Evolutionary conservation across 202 grass and related monocot genomes (phyloP), one percentile per base, ranked within the genome.

Genomic region (Digitaria exilis): DNA sequence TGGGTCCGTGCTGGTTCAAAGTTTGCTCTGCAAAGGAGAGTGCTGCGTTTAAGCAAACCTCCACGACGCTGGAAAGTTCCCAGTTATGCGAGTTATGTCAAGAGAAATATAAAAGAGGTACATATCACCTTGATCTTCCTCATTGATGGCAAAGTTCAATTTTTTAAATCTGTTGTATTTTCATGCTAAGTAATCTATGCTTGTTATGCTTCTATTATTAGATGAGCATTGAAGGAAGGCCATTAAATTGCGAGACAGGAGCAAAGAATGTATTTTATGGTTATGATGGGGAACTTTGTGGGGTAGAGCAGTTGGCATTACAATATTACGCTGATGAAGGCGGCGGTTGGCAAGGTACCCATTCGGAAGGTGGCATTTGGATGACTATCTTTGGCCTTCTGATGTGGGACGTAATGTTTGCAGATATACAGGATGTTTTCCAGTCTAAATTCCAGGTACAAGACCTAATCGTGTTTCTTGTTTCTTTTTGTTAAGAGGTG

Each of bases 331-430:
- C 93, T 66, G 84, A 86, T 19, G 93, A 93, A 87, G 92, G 89
- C n/a, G 95, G 95, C 22, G 87, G 89, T 50, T 98, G 96, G 96
- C 85, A 55, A 81, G 96, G 96, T 75, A 82, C 87, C 83, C 96
- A 96, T 86, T 93, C 91, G 44, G 96, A 98, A 90, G 90, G 91
- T 80, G 89, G 89, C 30, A 90, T 98, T 85, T 98, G 96, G 96
- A 92, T 95, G 93, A 95, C 89, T 28, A 84, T 98, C 62, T 98
- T 93, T 90, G 91, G 92, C 52, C 87, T 98, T 93, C 80, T 98
- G 29, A 98, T 94, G 96, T 98, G 91, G 96, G 96, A 94, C 41
- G 89, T 86, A 73, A 90, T 98, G 80, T 98, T 98, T 89, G 90
- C 77, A 52, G 80, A 92, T 21, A 52, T 90, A 19, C 84, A 63